phyloP scores from a whole-genome alignment of 441 rosid genomes.

The Viola pubescens region DNA sequence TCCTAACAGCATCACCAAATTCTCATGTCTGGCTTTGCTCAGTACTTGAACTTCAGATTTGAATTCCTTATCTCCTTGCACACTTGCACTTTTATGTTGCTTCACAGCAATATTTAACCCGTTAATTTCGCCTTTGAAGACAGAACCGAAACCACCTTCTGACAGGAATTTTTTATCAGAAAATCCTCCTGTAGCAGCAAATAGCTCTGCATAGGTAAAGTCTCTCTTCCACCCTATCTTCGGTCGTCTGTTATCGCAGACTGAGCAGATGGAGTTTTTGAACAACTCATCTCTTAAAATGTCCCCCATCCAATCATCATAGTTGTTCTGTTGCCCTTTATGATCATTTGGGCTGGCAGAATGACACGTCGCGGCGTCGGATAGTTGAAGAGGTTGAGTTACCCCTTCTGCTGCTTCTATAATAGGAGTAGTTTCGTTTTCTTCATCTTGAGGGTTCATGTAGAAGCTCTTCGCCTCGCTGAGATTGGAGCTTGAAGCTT shows the following conservation, averaged over 20 bases:
- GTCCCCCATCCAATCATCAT: conserved; percentile 24
- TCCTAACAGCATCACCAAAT: conserved; percentile 64
- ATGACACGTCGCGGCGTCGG: conserved; percentile 7
- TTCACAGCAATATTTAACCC: conserved; percentile 73
- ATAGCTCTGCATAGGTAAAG: conserved; percentile 45
- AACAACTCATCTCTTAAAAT: conserved; percentile 21
- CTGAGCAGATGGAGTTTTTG: conserved; percentile 33
- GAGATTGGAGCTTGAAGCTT: conserved; percentile 23
- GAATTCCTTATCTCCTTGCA: conserved; percentile 77
- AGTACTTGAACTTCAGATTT: conserved; percentile 76
- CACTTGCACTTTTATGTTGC: conserved; percentile 74
- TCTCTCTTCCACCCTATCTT: conserved; percentile 38
- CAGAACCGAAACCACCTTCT: conserved; percentile 52
- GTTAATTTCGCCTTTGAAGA: conserved; percentile 30
- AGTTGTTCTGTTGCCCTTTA: conserved; percentile 13
- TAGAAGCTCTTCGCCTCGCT: conserved; percentile 17
- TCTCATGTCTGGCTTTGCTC: conserved; percentile 75
- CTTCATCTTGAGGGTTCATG: conserved; percentile 21
- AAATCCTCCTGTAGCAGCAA: conserved; percentile 53
- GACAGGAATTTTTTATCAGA: conserved; percentile 29
- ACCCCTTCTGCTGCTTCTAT: conserved; percentile 25
- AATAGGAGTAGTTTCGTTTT: too few species aligned
- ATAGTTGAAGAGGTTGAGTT: conserved; percentile 20
- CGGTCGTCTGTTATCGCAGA: conserved; percentile 45
- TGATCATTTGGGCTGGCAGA: conserved; percentile 21